A percentile compares a stretch with the other conserved stretches of the same genome.
These are phyloP conservation scores for Nemania diffusa DNA, from an alignment of 2,329 filamentous ascomycete species.

Conservation along the genomic window DNA sequence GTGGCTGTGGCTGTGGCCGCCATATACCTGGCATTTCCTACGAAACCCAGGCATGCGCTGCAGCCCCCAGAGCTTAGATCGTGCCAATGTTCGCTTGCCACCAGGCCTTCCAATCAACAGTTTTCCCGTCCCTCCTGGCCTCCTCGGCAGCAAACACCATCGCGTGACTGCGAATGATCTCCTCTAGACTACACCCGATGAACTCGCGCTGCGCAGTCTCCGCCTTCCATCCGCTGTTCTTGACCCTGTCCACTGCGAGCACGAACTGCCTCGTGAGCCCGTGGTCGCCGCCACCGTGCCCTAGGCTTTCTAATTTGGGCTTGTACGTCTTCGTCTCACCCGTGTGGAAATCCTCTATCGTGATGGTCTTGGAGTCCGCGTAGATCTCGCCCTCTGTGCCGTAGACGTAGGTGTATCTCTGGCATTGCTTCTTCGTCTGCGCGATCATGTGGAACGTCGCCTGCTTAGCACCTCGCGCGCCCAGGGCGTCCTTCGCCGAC, in stretches of 20 bases:
- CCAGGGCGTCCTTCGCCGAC: constrained; percentile 39
- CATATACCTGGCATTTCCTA: not conserved
- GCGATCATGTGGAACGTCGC: constrained; percentile 95
- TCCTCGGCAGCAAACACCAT: constrained; percentile 96
- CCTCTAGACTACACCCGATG: constrained; percentile 85
- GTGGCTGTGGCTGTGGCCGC: not conserved
- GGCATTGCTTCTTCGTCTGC: constrained; percentile 85
- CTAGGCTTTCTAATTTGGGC: constrained; percentile 69
- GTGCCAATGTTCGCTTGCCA: constrained; percentile 68
- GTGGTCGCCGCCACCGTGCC: constrained; percentile 80
- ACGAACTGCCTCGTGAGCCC: constrained; percentile 87
- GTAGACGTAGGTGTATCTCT: constrained; percentile 86
- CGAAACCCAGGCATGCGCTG: not conserved
- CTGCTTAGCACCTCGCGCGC: constrained; percentile 76
- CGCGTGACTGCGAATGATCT: constrained; percentile 88
- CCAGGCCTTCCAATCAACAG: constrained; percentile 81
- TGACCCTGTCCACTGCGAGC: constrained; percentile 81
- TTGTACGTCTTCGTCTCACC: constrained; percentile 64
- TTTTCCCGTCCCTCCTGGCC: constrained; percentile 74
- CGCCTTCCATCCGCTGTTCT: constrained; percentile 73
- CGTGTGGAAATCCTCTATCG: constrained; percentile 76
- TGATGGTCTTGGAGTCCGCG: constrained; percentile 83
- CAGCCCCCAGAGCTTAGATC: not conserved
- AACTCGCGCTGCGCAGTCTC: constrained; percentile 77
- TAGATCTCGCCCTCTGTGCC: constrained; percentile 86